Percentiles rank a stretch among this genome's conserved stretches.
Evolutionary conservation across 768 basidiomycete genomes (phyloP).

Genomic region (Tricholoma flavovirens): DNA sequence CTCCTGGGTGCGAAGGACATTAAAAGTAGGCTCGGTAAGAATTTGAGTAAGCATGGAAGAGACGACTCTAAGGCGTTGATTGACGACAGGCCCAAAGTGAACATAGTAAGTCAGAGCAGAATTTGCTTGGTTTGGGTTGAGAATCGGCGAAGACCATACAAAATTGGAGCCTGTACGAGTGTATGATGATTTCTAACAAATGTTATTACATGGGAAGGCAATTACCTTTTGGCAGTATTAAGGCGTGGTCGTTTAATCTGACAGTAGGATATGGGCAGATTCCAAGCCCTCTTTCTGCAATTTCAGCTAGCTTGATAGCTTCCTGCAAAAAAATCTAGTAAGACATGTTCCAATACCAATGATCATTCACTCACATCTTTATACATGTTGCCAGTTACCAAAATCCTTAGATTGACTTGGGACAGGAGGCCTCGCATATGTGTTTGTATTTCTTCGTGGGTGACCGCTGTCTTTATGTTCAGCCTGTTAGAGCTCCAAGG

Average conservation of each 20-base stretch:
- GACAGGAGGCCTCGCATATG: conserved; percentile 59
- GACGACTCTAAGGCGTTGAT: conserved; percentile 60
- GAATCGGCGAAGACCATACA: conserved; percentile 58
- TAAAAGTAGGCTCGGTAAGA: conserved; percentile 87
- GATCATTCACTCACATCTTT: conserved; percentile 55
- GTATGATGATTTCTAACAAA: conserved; percentile 2
- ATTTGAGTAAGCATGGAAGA: conserved; percentile 77
- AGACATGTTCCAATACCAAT: not conserved
- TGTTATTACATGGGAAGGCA: not conserved
- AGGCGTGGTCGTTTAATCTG: conserved; percentile 48
- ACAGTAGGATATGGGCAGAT: conserved; percentile 47
- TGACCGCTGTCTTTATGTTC: conserved; percentile 47
- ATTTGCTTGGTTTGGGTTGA: conserved; percentile 84
- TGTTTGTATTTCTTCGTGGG: conserved; percentile 58
- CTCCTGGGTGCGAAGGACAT: conserved; percentile 86
- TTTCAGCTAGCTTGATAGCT: conserved; percentile 65
- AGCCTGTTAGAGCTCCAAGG: not conserved
- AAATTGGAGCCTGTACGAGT: conserved; percentile 57
- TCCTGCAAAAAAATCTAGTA: conserved; percentile 43
- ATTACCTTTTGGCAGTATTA: conserved; percentile 70
- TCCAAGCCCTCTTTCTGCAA: conserved; percentile 61
- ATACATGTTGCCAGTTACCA: conserved; percentile 81
- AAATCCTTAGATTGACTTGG: conserved; percentile 59
- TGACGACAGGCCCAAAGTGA: conserved; percentile 64
- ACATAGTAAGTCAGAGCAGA: conserved; percentile 82